phyloP scores from a whole-genome alignment of 768 basidiomycete genomes.

The Agaricus blazei region DNA sequence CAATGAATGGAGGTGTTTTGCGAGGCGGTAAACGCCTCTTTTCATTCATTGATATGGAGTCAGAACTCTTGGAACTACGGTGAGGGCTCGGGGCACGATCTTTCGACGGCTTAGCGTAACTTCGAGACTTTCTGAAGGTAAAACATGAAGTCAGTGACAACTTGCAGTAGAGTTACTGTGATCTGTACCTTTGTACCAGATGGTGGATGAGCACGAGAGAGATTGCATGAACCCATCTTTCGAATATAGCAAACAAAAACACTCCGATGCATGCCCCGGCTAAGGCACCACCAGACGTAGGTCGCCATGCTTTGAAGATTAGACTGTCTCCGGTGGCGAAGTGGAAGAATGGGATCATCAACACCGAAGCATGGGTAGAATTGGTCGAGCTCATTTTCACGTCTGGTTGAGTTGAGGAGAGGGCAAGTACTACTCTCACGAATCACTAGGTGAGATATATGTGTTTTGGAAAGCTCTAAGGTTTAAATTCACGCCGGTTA shows the following conservation, averaged over 20 bases:
- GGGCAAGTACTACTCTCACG: slow-evolving; percentile 3
- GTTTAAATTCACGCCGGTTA: background rate
- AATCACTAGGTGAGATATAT: background rate
- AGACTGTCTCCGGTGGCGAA: slow-evolving; percentile 61
- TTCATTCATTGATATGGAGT: background rate
- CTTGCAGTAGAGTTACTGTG: no score
- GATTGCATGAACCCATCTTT: slow-evolving; percentile 61
- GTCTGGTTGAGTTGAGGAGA: background rate
- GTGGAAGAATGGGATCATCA: slow-evolving; percentile 64
- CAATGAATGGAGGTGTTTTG: slow-evolving; percentile 57
- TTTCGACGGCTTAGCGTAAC: background rate
- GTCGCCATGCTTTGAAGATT: slow-evolving; percentile 63
- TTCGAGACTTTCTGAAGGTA: background rate
- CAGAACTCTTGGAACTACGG: background rate
- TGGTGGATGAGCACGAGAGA: slow-evolving; percentile 45
- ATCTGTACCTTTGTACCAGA: slow-evolving; percentile 54
- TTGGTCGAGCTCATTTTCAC: slow-evolving; percentile 2
- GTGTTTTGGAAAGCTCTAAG: background rate
- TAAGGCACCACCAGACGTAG: slow-evolving; percentile 63
- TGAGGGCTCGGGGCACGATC: background rate
- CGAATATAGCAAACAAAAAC: slow-evolving; percentile 60
- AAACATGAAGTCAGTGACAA: no score
- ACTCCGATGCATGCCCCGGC: slow-evolving; percentile 73
- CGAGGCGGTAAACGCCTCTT: slow-evolving; percentile 19
- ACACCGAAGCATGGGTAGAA: slow-evolving; percentile 12